Base-by-base conservation (phyloP, 2,329 filamentous ascomycete species). In the Dothiorella sarmentorum region DNA sequence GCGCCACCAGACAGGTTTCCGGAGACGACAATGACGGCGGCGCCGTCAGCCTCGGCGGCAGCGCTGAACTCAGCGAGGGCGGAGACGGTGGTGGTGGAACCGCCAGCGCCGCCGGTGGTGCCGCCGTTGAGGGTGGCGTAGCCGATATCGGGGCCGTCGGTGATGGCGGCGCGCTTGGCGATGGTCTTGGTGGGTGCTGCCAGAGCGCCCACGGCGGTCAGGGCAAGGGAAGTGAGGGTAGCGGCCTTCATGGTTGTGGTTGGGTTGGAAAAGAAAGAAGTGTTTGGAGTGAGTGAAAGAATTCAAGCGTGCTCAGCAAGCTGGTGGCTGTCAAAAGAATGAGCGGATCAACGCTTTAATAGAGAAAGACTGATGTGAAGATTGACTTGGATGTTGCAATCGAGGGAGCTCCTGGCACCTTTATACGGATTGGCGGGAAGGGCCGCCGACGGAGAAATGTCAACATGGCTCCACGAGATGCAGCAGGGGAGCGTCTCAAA, bases 1-100 rank as follows among this genome's bases (percentile, higher is more conserved):
- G 67, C 74, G 45, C 71, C 73, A 45, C 73, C 75, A 37, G 67
- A 68, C 58, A 81, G 74, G 35, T 72, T 72, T 22, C 79, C 78
- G 15, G 73, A 75, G 63, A 82, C 69, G 59, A 75, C 73, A 59
- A 81, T 74, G 43, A 82, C 78, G 40, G 73, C 73, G 15, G 75
- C 73, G 3, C 68, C 68, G 15, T 77, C 71, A 15, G 73, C 77
- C 10, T 68, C 65, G 10, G 80, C 77, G 7, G 79, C 80, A 0
- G 73, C 69, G 7, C 71, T 68, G 40, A 83, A 73, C 42, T 76
- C 72, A 18, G 65, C 69, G 20, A 69, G 64, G 27, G 66, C 66
- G n/a, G 67, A 64, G 33, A 76, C 73, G 27, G 68, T 69, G 55
- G 72, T 66, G 17, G 67, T 68, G 31, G 64, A 66, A 17, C 73